A percentile compares a stretch with the other conserved stretches of the same genome.
Conservation (phyloP, 495 filamentous ascomycete species). For the Cercophora sp. region DNA sequence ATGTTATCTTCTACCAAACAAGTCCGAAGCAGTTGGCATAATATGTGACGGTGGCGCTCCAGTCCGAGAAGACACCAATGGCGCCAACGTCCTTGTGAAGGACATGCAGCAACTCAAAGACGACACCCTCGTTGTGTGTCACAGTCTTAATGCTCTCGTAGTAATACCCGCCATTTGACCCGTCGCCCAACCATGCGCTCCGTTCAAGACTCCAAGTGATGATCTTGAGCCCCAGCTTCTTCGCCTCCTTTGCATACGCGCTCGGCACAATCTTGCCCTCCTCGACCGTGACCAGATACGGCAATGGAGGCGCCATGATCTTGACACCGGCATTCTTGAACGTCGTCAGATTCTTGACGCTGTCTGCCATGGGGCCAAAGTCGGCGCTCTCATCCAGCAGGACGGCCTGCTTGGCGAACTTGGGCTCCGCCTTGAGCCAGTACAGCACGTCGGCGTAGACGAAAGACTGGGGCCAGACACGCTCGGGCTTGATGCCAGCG, state of each 20-base stretch:
- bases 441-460: constrained; percentile 56
- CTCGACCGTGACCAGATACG: constrained; percentile 38
- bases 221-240: constrained; percentile 51
- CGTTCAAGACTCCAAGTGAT: constrained; percentile 62
- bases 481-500: constrained; percentile 46
- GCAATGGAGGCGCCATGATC: constrained; percentile 39
- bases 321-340: constrained; percentile 42
- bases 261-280: constrained; percentile 39
- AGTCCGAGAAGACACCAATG: constrained; percentile 56
- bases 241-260: constrained; percentile 43
- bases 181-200: constrained; percentile 49
- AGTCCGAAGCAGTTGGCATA: constrained; percentile 60
- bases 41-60: constrained; percentile 58
- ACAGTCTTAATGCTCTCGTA: constrained; percentile 45
- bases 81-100: constrained; percentile 54
- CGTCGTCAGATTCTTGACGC: constrained; percentile 45
- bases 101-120: constrained; percentile 56
- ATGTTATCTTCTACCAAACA: constrained; percentile 11
- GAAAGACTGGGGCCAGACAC: constrained; percentile 60
- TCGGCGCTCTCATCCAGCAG: constrained; percentile 56
- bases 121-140: constrained; percentile 55
- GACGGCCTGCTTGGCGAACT: constrained; percentile 54
- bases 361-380: constrained; percentile 38
- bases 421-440: constrained; percentile 55
- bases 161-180: constrained; percentile 48